Evolutionary conservation across 75 land plant genomes (phyloP).

Genomic region (Cupressus sempervirens): DNA sequence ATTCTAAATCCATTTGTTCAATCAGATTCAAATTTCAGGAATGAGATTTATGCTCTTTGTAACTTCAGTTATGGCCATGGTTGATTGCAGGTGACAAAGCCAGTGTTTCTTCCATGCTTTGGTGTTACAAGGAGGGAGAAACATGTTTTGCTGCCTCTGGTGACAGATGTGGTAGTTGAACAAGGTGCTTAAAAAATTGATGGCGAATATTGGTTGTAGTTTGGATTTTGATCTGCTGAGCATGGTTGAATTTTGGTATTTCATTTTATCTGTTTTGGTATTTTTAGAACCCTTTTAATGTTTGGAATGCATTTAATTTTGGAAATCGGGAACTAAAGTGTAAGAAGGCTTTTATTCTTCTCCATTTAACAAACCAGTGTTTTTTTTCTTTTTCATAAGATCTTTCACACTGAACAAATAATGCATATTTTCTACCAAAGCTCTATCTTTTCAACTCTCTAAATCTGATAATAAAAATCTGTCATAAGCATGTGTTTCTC

Average conservation of each 20-base stretch:
- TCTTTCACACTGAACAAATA: neutral
- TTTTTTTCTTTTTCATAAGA: neutral
- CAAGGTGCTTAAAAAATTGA: constrained; percentile 47
- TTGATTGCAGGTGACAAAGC: constrained; percentile 32
- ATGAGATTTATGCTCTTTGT: neutral
- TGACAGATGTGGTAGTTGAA: constrained; percentile 73
- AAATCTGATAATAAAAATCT: neutral
- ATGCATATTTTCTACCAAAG: neutral
- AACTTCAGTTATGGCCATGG: neutral
- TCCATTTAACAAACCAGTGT: neutral
- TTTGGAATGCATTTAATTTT: neutral
- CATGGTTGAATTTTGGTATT: neutral
- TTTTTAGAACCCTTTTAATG: neutral
- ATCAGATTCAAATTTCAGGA: neutral
- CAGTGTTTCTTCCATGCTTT: constrained; percentile 66
- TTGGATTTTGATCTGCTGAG: constrained; percentile 5
- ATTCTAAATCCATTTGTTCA: neutral
- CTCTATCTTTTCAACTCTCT: neutral
- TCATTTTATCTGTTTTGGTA: neutral
- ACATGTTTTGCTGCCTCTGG: constrained; percentile 62
- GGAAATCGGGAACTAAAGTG: neutral
- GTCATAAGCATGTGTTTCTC: neutral
- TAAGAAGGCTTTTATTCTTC: neutral
- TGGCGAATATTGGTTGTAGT: neutral
- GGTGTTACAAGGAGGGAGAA: constrained; percentile 72